A percentile compares a stretch with the other conserved stretches of the same genome.
These are phyloP conservation scores for Cercospora canescens DNA, from an alignment of 2,329 filamentous ascomycete genomes.

Conservation along the genomic window DNA sequence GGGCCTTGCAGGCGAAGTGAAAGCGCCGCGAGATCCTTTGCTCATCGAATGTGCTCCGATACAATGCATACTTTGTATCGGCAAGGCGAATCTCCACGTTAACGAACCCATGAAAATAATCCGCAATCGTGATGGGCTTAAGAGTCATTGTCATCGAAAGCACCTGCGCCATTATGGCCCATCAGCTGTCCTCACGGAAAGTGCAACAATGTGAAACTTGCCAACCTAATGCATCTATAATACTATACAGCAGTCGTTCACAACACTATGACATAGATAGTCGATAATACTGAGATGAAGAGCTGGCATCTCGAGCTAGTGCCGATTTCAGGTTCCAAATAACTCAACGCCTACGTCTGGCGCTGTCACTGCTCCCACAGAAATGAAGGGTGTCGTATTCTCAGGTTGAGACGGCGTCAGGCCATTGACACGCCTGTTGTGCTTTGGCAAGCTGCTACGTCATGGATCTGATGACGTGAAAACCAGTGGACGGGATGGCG, in stretches of 20 bases:
- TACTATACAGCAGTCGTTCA: conserved; percentile 1
- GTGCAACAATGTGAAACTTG: neutral
- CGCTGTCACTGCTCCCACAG: no score
- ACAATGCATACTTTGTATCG: conserved; percentile 9
- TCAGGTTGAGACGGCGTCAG: no score
- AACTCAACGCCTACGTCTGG: no score
- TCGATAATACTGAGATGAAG: neutral
- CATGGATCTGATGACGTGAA: no score
- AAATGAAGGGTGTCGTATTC: no score
- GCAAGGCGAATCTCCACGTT: neutral
- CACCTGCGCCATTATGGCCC: neutral
- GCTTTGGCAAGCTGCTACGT: no score
- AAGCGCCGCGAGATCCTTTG: neutral
- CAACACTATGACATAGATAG: conserved; percentile 1
- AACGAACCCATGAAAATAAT: neutral
- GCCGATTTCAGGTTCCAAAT: no score
- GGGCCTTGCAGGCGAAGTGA: neutral
- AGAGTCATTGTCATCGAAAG: conserved; percentile 10
- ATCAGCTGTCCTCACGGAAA: conserved; percentile 8
- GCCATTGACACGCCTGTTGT: no score
- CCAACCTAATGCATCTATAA: conserved; percentile 1
- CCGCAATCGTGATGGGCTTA: conserved; percentile 9
- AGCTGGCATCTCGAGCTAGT: neutral
- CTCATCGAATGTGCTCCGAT: neutral
- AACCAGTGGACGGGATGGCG: no score